These are phyloP conservation scores for Chrysopogon serrulatus DNA, from an alignment of 176 grass and related monocot genomes.

Conservation along the genomic window DNA sequence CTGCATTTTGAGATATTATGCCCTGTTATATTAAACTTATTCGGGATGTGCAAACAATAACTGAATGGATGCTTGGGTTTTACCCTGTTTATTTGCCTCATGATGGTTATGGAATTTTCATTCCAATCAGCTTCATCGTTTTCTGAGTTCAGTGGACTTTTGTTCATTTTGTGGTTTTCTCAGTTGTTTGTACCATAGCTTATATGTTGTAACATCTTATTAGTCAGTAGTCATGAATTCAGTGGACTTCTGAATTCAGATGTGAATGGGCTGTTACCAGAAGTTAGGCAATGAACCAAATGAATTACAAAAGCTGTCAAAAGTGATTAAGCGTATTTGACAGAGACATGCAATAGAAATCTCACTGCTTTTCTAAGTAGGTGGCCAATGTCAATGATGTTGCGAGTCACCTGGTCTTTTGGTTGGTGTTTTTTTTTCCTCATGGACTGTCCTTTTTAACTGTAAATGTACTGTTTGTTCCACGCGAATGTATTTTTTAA, in stretches of 20 bases:
- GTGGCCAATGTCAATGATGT: not conserved
- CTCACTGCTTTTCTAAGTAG: not conserved
- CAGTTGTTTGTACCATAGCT: not conserved
- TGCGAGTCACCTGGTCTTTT: not conserved
- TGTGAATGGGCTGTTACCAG: not conserved
- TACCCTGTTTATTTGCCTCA: not conserved
- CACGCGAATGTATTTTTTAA: not conserved
- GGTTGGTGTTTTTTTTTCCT: not conserved
- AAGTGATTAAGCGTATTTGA: not conserved
- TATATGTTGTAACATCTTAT: not conserved
- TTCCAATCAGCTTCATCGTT: not conserved
- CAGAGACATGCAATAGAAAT: not conserved
- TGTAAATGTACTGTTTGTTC: not conserved
- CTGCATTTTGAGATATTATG: not conserved
- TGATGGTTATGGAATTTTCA: not conserved
- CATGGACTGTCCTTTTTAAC: not conserved
- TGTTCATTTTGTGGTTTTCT: slow-evolving; percentile 1
- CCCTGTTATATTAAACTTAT: too few relatives aligned
- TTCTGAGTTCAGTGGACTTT: not conserved
- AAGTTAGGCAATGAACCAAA: not conserved
- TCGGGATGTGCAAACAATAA: slow-evolving; percentile 1
- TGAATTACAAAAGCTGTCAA: not conserved
- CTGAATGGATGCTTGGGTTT: not conserved
- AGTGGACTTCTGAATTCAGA: too few relatives aligned
- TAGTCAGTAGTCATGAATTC: too few relatives aligned